phyloP scores from a whole-genome alignment of 495 filamentous ascomycete species.

The Pseudomonodictys pantanalensis region DNA sequence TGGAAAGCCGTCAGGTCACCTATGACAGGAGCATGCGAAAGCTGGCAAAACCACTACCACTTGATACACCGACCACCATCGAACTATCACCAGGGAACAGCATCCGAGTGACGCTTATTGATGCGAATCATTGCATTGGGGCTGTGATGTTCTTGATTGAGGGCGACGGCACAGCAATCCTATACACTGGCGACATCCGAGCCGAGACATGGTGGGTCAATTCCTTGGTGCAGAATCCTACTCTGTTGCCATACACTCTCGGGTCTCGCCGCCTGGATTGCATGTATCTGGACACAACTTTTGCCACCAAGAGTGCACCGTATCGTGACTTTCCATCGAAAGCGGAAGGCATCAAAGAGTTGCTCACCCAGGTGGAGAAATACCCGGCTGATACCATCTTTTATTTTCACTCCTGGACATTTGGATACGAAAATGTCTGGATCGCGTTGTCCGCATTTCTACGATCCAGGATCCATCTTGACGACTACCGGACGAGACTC shows the following conservation, averaged over 20 bases:
- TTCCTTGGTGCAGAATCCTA: constrained; percentile 64
- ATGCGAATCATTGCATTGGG: constrained; percentile 91
- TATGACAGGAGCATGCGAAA: constrained; percentile 70
- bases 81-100: constrained; percentile 65
- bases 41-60: constrained; percentile 75
- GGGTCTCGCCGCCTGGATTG: constrained; percentile 66
- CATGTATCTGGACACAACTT: constrained; percentile 87
- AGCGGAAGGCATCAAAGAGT: constrained; percentile 70
- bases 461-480: constrained; percentile 73
- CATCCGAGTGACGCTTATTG: constrained; percentile 78
- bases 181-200: constrained; percentile 93
- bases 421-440: constrained; percentile 91
- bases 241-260: constrained; percentile 70
- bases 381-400: constrained; percentile 79
- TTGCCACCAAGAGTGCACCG: constrained; percentile 51
- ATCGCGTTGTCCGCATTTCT: constrained; percentile 71
- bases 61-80: constrained; percentile 76
- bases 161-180: constrained; percentile 65
- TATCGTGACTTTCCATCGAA: constrained; percentile 57
- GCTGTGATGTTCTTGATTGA: constrained; percentile 95
- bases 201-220: constrained; percentile 69
- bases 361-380: constrained; percentile 62
- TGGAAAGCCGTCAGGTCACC: constrained; percentile 64
- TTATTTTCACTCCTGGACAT: constrained; percentile 88
- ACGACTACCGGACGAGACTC: constrained; percentile 71